Evolutionary conservation across 352 stramenopile genomes (phyloP), one percentile per base, ranked within the genome.

Genomic region (Ophiocytium majus): DNA sequence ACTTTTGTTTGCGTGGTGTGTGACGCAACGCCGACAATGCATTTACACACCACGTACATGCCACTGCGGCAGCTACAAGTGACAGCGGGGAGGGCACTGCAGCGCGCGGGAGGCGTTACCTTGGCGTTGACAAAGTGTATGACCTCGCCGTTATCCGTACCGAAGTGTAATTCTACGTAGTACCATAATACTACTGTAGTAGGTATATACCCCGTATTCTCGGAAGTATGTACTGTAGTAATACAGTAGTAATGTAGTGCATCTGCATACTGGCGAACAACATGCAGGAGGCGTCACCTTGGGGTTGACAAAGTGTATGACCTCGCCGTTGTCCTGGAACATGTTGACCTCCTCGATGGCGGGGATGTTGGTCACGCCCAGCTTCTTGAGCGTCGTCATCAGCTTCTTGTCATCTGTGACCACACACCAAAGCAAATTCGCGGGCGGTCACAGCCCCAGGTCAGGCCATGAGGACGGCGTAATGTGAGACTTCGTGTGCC

Each of bases 341-440:
- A 99, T 95, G 92, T 99, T 99, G 66, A 99, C 97, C 90, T 99
- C 97, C 90, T 99, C 96, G 82, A 99, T 98, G 83, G 94, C 97
- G 34, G 96, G 96, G 89, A 99, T 99, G 90, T 95, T 97, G 63
- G 95, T 99, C 84, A 98, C 95, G 76, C 95, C 95, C 74, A 99
- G 93, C 92, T 98, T 98, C 93, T 99, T 99, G 35, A 99, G 91
- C 64, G 95, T 96, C 34, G 93, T 94, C 82, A 92, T 93, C 50
- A 99, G 94, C 92, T 99, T 99, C 90, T 97, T 98, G 92, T 99
- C 97, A 89, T 98, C 96, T 89, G 95, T 31, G n/a, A 35, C 32
- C 5, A 78, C n/a, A n/a, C n/a, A n/a, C n/a, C n/a, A n/a, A n/a
- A n/a, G n/a, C n/a, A n/a, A n/a, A n/a, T n/a, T n/a, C n/a, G n/a